These are phyloP conservation scores for Aphanomyces stellatus DNA, from an alignment of 352 stramenopile genomes.

Conservation along the genomic window DNA sequence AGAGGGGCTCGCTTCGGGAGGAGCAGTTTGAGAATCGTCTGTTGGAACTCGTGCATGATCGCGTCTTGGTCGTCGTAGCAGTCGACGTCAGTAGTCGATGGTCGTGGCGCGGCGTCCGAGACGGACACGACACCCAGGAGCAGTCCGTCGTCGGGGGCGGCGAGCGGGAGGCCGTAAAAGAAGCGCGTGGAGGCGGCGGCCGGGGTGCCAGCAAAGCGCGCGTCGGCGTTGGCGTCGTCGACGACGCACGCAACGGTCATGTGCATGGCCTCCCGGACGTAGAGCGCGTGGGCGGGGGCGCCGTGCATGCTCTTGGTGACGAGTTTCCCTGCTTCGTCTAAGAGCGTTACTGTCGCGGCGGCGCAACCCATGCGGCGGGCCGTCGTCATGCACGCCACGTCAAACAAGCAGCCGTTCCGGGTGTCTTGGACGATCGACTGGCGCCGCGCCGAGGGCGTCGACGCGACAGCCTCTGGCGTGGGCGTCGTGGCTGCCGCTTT, in stretches of 20 bases:
- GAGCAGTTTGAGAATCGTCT: constrained; percentile 2
- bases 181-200: not conserved
- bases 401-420: not conserved
- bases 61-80: not conserved
- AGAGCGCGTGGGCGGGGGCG: not conserved
- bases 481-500: not conserved
- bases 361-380: not conserved
- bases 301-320: not conserved
- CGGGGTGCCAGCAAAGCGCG: not conserved
- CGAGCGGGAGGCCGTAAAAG: constrained; percentile 2
- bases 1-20: too few relatives aligned
- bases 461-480: not conserved
- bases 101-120: not conserved
- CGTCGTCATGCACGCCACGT: not conserved
- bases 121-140: not conserved
- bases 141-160: not conserved
- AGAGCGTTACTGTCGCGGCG: not conserved
- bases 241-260: not conserved
- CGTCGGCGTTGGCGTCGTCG: not conserved
- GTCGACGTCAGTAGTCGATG: not conserved
- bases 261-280: not conserved
- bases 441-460: not conserved
- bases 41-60: constrained; percentile 5
- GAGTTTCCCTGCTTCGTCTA: not conserved
- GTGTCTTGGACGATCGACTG: not conserved